These are phyloP conservation scores for Phialophora macrospora DNA, from an alignment of 2,329 filamentous ascomycete genomes.

Conservation along the genomic window DNA sequence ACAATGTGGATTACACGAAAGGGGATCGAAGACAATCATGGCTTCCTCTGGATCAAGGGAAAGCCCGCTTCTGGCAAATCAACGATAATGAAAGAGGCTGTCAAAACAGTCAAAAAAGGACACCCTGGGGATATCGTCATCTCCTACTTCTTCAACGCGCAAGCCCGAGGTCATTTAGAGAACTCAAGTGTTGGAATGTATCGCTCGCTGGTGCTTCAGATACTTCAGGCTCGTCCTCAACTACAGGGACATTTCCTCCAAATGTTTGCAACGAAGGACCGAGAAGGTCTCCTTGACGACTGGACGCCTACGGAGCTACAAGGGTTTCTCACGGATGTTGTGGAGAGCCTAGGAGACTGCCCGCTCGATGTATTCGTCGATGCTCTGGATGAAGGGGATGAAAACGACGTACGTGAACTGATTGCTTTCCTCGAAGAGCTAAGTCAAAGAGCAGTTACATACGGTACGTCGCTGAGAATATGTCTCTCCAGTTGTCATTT, in stretches of 20 bases:
- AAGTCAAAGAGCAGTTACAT: background rate
- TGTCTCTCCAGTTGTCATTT: conserved; percentile 6
- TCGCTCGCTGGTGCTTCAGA: background rate
- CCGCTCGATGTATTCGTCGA: background rate
- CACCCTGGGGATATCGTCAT: conserved; percentile 2
- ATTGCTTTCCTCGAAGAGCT: conserved; percentile 1
- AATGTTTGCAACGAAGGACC: conserved; percentile 2
- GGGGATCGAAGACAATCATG: conserved; percentile 36
- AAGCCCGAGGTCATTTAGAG: background rate
- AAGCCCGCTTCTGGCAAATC: conserved; percentile 53
- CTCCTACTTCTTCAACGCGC: conserved; percentile 2
- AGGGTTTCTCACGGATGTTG: conserved; percentile 37
- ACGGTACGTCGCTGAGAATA: background rate
- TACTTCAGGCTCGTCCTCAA: background rate
- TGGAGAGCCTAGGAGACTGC: conserved; percentile 5
- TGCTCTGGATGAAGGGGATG: conserved; percentile 5
- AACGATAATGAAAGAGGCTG: conserved; percentile 53
- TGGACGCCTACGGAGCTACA: conserved; percentile 22
- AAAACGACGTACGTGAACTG: background rate
- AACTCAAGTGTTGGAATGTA: conserved; percentile 7
- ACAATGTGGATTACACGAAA: conserved; percentile 45
- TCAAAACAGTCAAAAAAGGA: conserved; percentile 31
- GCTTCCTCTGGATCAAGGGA: conserved; percentile 47
- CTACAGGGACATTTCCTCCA: background rate
- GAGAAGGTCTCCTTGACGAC: background rate